A percentile compares a stretch with the other conserved stretches of the same genome.
Evolutionary conservation across 2,329 filamentous ascomycete genomes (phyloP).

Genomic region (Ceratocystis cubensis): DNA sequence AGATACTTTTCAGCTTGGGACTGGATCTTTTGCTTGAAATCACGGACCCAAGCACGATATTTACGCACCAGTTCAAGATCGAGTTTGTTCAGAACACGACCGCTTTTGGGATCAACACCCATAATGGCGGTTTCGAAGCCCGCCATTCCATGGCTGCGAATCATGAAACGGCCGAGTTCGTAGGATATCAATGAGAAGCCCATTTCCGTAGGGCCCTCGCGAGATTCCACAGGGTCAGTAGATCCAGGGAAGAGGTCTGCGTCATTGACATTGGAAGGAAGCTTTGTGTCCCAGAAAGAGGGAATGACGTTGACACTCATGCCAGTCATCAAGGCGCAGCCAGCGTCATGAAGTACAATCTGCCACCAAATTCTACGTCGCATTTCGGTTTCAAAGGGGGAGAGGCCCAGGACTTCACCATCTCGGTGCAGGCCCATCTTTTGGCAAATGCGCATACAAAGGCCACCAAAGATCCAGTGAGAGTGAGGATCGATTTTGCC

Average conservation of each 20-base stretch:
- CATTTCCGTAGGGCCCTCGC: constrained; percentile 50
- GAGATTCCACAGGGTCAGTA: constrained; percentile 37
- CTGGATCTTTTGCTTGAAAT: constrained; percentile 33
- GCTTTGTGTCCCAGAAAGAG: constrained; percentile 43
- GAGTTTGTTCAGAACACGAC: constrained; percentile 22
- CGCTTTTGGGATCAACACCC: constrained; percentile 31
- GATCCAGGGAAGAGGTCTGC: constrained; percentile 44
- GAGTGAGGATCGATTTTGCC: constrained; percentile 47
- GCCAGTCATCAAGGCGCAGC: constrained; percentile 45
- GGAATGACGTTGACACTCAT: constrained; percentile 41
- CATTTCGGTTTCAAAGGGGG: constrained; percentile 55
- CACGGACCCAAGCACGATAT: constrained; percentile 33
- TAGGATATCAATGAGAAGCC: constrained; percentile 41
- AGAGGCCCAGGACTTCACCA: constrained; percentile 42
- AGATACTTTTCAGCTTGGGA: constrained; percentile 39
- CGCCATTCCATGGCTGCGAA: constrained; percentile 32
- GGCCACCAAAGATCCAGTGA: constrained; percentile 48
- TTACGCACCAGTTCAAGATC: constrained; percentile 30
- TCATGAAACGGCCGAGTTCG: constrained; percentile 39
- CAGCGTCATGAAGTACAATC: constrained; percentile 45
- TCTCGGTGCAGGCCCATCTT: constrained; percentile 56
- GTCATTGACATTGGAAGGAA: constrained; percentile 47
- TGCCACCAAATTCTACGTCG: constrained; percentile 56
- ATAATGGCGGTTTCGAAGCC: constrained; percentile 40
- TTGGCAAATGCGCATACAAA: constrained; percentile 50